Base-by-base conservation (phyloP, 176 grass and related monocot genomes). In the Leersia perrieri region DNA sequence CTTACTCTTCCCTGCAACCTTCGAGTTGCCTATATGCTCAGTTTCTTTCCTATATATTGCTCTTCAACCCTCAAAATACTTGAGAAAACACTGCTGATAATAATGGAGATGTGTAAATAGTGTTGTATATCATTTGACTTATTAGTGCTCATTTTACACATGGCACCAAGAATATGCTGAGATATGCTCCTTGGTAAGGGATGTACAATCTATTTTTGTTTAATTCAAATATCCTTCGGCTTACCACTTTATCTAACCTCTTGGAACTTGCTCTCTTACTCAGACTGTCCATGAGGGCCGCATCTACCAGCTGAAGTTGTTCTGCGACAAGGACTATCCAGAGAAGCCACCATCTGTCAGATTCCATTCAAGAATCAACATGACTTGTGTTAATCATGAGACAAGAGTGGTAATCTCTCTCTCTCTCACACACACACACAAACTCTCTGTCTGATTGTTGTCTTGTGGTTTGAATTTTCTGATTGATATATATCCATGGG, bases 211-310 rank as follows among this genome's bases (percentile, higher is more conserved):
- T 27, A 35, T 4, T 66, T 70, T 53, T 75, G 33, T 41, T 9
- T 27, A 5, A 13, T 14, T 38, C 5, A 18, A 41, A 9, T 60
- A 49, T 41, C 39, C 39, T 16, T 49, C 45, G 49, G 1, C 13
- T 68, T 41, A 1, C 29, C 36, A 33, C 3, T 13, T 32, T 85
- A 25, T 27, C 28, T 73, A 45, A 12, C 27, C 32, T 7, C 63
- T 11, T 66, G 18, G 9, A 18, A 26, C 7, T 53, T 81, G 16
- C 73, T 75, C 33, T 3, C 14, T 77, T 75, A 30, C 32, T 20
- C 74, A 94, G 92, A 94, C 92, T 68, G 89, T 94, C 60, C 92
- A 94, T 91, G 92, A 94, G 80, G 92, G 86, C 23, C 89, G 92
- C 66, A 94, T 94, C 44, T 94, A 94, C 80, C 89, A 91, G 68